Evolutionary conservation across 345 rosid genomes (phyloP).

Genomic region (Combretum micranthum): DNA sequence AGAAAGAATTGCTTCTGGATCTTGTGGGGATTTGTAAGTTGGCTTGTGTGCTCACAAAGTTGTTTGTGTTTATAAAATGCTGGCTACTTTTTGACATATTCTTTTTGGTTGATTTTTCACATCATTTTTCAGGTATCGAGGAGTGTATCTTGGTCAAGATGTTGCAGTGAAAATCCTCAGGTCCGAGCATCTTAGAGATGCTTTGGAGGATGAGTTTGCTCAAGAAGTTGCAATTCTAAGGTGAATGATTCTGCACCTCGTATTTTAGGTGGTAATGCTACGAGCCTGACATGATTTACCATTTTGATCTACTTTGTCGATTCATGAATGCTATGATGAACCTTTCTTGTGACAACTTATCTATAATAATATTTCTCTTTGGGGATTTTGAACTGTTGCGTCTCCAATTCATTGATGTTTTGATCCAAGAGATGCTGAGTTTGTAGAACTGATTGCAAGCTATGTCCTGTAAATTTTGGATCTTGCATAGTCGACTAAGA

Average conservation of each 20-base stretch:
- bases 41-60: conserved; percentile 7
- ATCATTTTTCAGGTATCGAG: conserved; percentile 37
- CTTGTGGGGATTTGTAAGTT: conserved; percentile 71
- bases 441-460: too few relatives aligned
- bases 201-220: conserved; percentile 48
- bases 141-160: conserved; percentile 62
- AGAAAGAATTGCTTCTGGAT: conserved; percentile 60
- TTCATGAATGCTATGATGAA: neutral
- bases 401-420: too few relatives aligned
- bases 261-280: neutral
- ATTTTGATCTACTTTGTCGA: neutral
- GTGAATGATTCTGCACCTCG: conserved; percentile 18
- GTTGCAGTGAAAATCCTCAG: conserved; percentile 65
- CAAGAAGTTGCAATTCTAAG: conserved; percentile 68
- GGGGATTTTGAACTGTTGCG: too few relatives aligned
- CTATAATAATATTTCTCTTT: too few relatives aligned
- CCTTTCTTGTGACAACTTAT: too few relatives aligned
- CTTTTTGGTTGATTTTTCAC: conserved; percentile 9
- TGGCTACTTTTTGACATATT: neutral
- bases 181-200: conserved; percentile 48
- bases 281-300: neutral
- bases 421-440: too few relatives aligned
- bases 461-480: too few relatives aligned
- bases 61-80: neutral
- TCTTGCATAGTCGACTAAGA: too few relatives aligned